Evolutionary conservation across 345 rosid species (phyloP).

Genomic region (Abelmoschus esculentus): DNA sequence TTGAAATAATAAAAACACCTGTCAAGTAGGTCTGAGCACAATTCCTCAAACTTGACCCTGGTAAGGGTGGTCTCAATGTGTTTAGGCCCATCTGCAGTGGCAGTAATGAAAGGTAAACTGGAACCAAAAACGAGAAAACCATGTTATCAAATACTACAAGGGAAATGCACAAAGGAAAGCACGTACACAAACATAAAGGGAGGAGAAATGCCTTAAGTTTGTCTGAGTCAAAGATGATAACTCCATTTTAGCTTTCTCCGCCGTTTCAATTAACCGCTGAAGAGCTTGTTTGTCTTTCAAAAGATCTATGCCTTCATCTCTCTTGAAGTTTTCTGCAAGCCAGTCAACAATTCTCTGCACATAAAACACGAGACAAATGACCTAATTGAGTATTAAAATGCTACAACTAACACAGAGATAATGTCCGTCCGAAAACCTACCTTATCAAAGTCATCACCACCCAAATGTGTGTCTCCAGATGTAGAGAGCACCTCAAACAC

Average conservation of each 20-base stretch:
- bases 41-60: conserved; percentile 6
- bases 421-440: conserved; percentile 17
- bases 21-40: conserved; percentile 84
- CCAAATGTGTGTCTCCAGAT: no score
- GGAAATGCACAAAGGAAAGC: not conserved
- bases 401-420: no score
- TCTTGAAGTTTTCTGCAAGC: conserved; percentile 74
- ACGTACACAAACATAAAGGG: not conserved
- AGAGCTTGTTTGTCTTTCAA: conserved; percentile 96
- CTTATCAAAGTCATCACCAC: conserved; percentile 83
- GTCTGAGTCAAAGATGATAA: conserved; percentile 85
- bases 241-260: conserved; percentile 97
- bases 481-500: conserved; percentile 12
- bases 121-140: not conserved
- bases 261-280: conserved; percentile 86
- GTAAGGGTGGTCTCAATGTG: conserved; percentile 79
- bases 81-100: conserved; percentile 96
- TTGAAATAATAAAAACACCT: conserved; percentile 31
- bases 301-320: conserved; percentile 88
- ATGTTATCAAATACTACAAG: not conserved
- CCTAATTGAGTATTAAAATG: not conserved
- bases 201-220: conserved; percentile 49
- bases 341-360: conserved; percentile 92
- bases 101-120: conserved; percentile 97
- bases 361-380: not conserved